phyloP scores from a whole-genome alignment of 1,284 basidiomycete species.

The Porodaedalea pini region DNA sequence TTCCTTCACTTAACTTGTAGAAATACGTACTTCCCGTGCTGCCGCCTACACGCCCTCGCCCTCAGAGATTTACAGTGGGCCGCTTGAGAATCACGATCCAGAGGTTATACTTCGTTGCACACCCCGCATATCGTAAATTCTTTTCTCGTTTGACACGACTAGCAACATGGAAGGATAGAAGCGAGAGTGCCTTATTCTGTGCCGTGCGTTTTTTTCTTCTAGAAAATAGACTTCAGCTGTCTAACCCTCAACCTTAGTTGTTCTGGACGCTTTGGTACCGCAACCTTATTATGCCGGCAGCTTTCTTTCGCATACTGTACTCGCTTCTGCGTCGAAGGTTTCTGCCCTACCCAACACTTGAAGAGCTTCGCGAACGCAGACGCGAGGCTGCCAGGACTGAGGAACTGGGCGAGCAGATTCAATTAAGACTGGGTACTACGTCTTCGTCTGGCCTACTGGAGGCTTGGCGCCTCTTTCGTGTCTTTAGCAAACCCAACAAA shows the following conservation, averaged over 20 bases:
- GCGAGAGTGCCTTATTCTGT: constrained; percentile 47
- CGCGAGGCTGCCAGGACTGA: constrained; percentile 45
- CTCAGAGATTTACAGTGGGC: constrained; percentile 49
- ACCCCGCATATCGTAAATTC: constrained; percentile 49
- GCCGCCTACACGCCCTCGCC: constrained; percentile 36
- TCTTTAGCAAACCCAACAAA: constrained; percentile 35
- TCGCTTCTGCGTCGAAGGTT: constrained; percentile 47
- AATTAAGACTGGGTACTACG: constrained; percentile 42
- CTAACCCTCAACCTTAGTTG: constrained; percentile 33
- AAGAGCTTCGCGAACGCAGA: constrained; percentile 50
- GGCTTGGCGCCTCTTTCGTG: constrained; percentile 47
- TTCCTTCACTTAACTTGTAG: constrained; percentile 29
- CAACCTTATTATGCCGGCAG: constrained; percentile 50
- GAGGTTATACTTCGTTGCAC: constrained; percentile 50
- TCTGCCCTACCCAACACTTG: constrained; percentile 51
- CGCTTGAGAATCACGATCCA: constrained; percentile 50
- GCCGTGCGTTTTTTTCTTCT: constrained; percentile 37
- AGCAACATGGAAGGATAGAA: constrained; percentile 53
- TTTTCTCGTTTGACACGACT: constrained; percentile 38
- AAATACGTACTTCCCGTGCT: constrained; percentile 44
- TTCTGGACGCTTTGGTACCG: constrained; percentile 66
- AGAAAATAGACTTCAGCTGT: neutral
- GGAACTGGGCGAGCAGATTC: constrained; percentile 49
- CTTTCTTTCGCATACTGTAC: constrained; percentile 46
- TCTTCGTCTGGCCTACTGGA: constrained; percentile 49